These are phyloP conservation scores for Monosporascus ibericus DNA, from an alignment of 2,329 filamentous ascomycete species.

Conservation along the genomic window DNA sequence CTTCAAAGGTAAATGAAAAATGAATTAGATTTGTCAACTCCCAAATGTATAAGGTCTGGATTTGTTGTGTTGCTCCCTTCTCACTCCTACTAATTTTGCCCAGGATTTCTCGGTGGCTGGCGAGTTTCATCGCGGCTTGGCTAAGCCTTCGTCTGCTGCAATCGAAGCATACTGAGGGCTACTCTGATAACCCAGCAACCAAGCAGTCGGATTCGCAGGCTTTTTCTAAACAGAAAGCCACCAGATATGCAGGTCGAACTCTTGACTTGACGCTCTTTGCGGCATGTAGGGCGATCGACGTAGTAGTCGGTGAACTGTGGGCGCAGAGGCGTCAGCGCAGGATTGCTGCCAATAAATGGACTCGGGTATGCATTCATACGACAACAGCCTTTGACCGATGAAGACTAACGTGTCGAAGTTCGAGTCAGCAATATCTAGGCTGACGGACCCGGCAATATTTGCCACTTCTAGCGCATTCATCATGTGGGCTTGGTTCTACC, in stretches of 20 bases:
- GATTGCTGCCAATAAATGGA: constrained; percentile 38
- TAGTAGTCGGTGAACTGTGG: constrained; percentile 63
- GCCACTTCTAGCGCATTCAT: constrained; percentile 65
- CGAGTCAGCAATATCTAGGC: constrained; percentile 34
- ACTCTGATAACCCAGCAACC: constrained; percentile 31
- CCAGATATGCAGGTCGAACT: constrained; percentile 58
- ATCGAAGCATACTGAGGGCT: constrained; percentile 42
- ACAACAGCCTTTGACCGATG: not conserved
- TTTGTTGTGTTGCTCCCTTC: not conserved
- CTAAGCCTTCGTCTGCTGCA: constrained; percentile 52
- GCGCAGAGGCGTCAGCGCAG: constrained; percentile 39
- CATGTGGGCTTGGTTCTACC: constrained; percentile 89
- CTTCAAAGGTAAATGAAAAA: constrained; percentile 26
- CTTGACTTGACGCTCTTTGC: constrained; percentile 80
- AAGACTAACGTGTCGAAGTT: constrained; percentile 23
- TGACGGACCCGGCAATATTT: constrained; percentile 66
- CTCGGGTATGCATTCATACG: constrained; percentile 30
- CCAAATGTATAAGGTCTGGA: not conserved
- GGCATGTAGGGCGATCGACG: constrained; percentile 64
- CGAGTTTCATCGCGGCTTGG: constrained; percentile 54
- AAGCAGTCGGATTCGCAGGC: constrained; percentile 21
- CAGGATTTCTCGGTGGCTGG: constrained; percentile 51
- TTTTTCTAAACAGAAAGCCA: constrained; percentile 10
- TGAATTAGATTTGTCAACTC: constrained; percentile 4
- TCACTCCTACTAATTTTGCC: constrained; percentile 12